Evolutionary conservation across 148 eudicot species (phyloP).

Genomic region (Vaccinium macrocarpon): DNA sequence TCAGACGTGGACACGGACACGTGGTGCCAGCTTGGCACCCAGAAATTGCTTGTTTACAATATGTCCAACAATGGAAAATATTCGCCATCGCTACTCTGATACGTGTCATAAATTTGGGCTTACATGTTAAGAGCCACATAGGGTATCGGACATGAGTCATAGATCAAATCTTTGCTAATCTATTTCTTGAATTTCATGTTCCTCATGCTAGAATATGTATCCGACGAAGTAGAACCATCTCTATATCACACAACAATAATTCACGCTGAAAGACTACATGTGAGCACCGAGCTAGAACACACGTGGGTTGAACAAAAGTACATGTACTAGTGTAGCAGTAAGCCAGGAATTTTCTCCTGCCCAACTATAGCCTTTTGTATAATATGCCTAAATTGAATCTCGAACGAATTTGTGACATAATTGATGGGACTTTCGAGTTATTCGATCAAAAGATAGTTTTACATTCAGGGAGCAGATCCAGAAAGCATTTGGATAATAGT

Average conservation of each 20-base stretch:
- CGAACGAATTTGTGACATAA: background rate
- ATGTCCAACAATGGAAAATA: background rate
- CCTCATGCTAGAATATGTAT: background rate
- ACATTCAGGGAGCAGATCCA: slow-evolving; percentile 29
- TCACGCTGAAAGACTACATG: too few relatives aligned
- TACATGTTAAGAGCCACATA: background rate
- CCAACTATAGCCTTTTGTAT: background rate
- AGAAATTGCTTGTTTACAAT: too few relatives aligned
- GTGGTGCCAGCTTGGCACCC: too few relatives aligned
- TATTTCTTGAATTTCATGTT: background rate
- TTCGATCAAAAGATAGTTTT: background rate
- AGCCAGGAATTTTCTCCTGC: background rate
- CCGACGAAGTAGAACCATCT: background rate
- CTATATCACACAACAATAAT: background rate
- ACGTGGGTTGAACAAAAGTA: background rate
- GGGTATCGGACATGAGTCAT: background rate
- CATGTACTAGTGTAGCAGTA: background rate
- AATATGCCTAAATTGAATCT: background rate
- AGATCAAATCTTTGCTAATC: background rate
- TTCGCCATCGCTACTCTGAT: background rate
- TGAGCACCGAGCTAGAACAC: too few relatives aligned
- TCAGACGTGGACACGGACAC: too few relatives aligned
- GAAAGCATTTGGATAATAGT: slow-evolving; percentile 67
- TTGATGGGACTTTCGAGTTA: background rate
- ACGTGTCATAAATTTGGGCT: background rate